Evolutionary conservation across 2,329 filamentous ascomycete species (phyloP), one percentile per base, ranked within the genome.

Genomic region (Penicillium brasilianum): DNA sequence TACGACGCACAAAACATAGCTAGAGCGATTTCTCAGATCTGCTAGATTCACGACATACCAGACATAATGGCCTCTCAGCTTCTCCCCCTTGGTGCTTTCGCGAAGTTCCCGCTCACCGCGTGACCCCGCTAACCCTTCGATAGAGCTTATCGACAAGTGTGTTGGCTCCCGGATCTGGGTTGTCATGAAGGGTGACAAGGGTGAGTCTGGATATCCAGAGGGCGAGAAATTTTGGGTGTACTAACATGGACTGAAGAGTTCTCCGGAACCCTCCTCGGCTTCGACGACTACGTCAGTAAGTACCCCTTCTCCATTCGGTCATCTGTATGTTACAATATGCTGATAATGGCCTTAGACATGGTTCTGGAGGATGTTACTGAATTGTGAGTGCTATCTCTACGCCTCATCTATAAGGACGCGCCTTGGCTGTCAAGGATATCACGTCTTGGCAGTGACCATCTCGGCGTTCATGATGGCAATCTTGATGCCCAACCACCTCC

Each of bases 221-320:
- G 3, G 5, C 14, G 41, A 1, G 34, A 22, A 11, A 28, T 3
- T 18, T n/a, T 2, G n/a, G 20, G 14, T 44, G 25, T 25, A 20
- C 62, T 73, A 55, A 73, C 50, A 16, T 32, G 46, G n/a, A 34
- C 32, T 59, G 48, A 75, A 98, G 95, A 99, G 79, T 99, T 99
- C 81, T 92, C 91, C 69, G 95, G 95, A 57, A 97, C 92, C 8
- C 85, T 99, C 28, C 87, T 97, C 58, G 95, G 95, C 2, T 99
- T 99, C 73, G 95, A 99, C 77, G 95, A 99, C 85, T 99, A 98
- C 82, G 95, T 99, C 85, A 99, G 93, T 97, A 85, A 83, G 94
- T 97, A 72, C 48, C 39, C 53, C 50, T 39, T 50, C 37, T 58
- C 61, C 16, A n/a, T 25, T 55, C 10, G 30, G n/a, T 41, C 32